Evolutionary conservation across 2,329 filamentous ascomycete species (phyloP), one percentile per base, ranked within the genome.

Genomic region (Nemania sp.): DNA sequence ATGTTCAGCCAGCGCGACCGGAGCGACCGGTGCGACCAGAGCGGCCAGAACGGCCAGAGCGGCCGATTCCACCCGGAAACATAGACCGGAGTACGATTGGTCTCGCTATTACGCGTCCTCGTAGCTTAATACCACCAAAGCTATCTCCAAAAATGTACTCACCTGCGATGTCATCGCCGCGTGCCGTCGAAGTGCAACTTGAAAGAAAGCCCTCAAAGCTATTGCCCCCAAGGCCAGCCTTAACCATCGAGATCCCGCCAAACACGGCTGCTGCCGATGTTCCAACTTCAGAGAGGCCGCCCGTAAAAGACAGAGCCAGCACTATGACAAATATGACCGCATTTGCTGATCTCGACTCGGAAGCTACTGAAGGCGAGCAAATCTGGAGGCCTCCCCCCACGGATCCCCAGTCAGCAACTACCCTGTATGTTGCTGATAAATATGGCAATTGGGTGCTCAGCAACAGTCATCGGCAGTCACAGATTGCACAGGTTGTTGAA

Each of bases 371-470:
- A 64, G 72, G 71, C 1, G 72, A 69, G n/a, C 77, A 80, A 57
- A 78, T 83, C 47, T 85, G 82, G 82, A 75, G 80, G 12, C 81
- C 80, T 5, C 81, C 81, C 0, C 76, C 78, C 2, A 74, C 74
- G 2, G 79, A 77, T 18, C 78, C 81, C 1, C 73, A 75, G 42
- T 80, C 80, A 2, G 78, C 79, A 0, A 76, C 77, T 2, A 77
- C 79, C 0, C 77, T 78, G 46, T 85, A 83, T 64, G 76, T 83
- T 48, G 78, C 81, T 35, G 82, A 85, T 67, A 79, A 77, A 68
- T 76, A 76, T 64, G 80, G 82, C 1, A 84, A 85, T 67, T 85
- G 83, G 83, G 76, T 82, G 15, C 74, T 83, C 7, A 76, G 77
- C 37, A 79, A 78, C 60, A 65, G 74, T 5, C 72, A 72, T 45